Evolutionary conservation across 306 rosid genomes (phyloP).

Genomic region (Cicer cuneatum): DNA sequence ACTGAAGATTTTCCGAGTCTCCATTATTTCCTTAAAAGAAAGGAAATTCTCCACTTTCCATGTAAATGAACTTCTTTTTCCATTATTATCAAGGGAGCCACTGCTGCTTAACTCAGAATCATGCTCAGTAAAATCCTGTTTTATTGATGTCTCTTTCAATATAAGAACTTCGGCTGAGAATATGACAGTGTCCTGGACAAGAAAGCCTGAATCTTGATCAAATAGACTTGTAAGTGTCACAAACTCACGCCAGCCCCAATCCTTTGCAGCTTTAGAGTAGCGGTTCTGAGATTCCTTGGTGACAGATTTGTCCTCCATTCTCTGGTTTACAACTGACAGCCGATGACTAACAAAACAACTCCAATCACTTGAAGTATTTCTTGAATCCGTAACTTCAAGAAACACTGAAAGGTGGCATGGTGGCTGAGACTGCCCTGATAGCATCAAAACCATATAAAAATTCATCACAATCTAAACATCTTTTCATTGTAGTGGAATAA

Average conservation of each 20-base stretch:
- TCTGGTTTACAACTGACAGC: constrained; percentile 93
- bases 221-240: constrained; percentile 98
- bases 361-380: constrained; percentile 96
- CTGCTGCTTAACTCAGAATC: constrained; percentile 60
- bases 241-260: constrained; percentile 99
- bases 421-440: constrained; percentile 99
- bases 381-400: constrained; percentile 98
- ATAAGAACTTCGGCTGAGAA: constrained; percentile 98
- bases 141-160: constrained; percentile 87
- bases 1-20: constrained; percentile 96
- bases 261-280: constrained; percentile 99
- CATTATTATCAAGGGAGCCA: constrained; percentile 60
- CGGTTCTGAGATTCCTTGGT: constrained; percentile 99
- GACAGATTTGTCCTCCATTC: constrained; percentile 91
- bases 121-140: constrained; percentile 82
- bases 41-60: constrained; percentile 99
- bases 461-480: constrained; percentile 42
- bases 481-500: constrained; percentile 37
- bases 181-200: constrained; percentile 90
- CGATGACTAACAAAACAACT: constrained; percentile 99
- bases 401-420: constrained; percentile 99
- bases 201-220: constrained; percentile 99
- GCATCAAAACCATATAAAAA: constrained; percentile 52
- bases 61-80: constrained; percentile 83
- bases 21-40: constrained; percentile 98